Base-by-base conservation (phyloP, 177 flowering plant genomes). In the Tripterygium wilfordii region DNA sequence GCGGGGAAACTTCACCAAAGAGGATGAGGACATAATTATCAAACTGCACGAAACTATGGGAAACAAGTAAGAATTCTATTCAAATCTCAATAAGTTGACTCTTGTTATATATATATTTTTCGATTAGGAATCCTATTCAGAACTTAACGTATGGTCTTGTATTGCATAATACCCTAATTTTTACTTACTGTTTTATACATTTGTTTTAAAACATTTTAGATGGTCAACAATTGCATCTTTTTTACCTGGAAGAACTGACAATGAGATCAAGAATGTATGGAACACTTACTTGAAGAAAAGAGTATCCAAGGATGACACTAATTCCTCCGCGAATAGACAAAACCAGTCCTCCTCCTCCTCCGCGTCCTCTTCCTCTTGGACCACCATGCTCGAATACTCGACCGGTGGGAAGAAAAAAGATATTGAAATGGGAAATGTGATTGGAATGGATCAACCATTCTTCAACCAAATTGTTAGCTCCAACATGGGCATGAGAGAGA, bases 241-340 rank as follows among this genome's bases (percentile, higher is more conserved):
- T 5, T 67, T 89, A 32, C 95, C 95, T 0, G 97, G 97, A 53
- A 76, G 97, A 62, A 89, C 97, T 0, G 95, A 89, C 36, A 86
- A 89, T 43, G 97, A 89, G 68, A 89, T 89, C 1, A 89, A 89
- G 59, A 89, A 89, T 54, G 79, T 82, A 4, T 89, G 97, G 94
- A 87, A 89, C 49, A 84, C 96, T 17, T 84, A 82, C 37, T 57
- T 89, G 67, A 89, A 87, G 73, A 89, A 82, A 67, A 57, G 67
- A 20, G 30, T 67, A 35, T n/a, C 44, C 10, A 3, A 12, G 2
- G 56, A 48, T 15, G 38, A 23, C 2, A 17, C 10, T 16, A 18
- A 27, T 0, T 8, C 36, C 29, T 8, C 49, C 13, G 22, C 29
- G 4, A 53, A 50, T 4, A 67, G 40, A 42, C 24, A 58, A 5